Base-by-base conservation (phyloP, 768 basidiomycete genomes). In the Lentinula boryana region DNA sequence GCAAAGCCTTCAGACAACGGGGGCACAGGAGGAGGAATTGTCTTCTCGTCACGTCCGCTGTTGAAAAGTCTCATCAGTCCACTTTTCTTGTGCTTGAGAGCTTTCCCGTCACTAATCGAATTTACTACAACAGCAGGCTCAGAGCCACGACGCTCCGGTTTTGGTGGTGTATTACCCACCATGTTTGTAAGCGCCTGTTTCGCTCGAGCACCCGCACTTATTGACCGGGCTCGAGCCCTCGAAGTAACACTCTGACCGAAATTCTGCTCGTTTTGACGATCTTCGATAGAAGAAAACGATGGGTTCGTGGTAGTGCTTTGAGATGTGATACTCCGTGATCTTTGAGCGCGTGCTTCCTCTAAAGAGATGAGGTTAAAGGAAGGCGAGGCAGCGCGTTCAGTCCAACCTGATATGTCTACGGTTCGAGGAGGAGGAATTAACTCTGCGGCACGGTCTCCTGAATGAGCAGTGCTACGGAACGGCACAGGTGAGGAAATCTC, bases 11-110 rank as follows among this genome's bases (percentile, higher is more conserved):
- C 78, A 4, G 76, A 72, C 35, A 83, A 66, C 9, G 79, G 70
- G 12, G 87, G 86, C 8, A 89, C 78, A 16, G 89, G 85, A 5
- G 85, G 85, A 1, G 81, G 80, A 7, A 72, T 71, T 4, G 67
- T 68, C 60, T 68, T 72, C 21, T 82, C 78, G 44, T 82, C 80
- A 68, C 79, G 83, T 18, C 70, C 72, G 16, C 79, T 78, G 66
- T 86, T 84, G 68, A 93, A 91, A 10, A 93, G 73, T 55, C 87
- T 78, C 86, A 93, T 83, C 68, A 93, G 90, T 62, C 90, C 91
- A 63, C 90, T 92, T 70, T 88, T 92, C 76, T 88, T 91, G 62
- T 87, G 87, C 66, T 83, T 89, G 54, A 93, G 70, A 1, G 72
- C 64, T 65, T 84, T 87, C 48, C 56, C 62, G 60, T 62, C 58